phyloP scores from a whole-genome alignment of 768 basidiomycete genomes.

The Ephemerocybe angulata region DNA sequence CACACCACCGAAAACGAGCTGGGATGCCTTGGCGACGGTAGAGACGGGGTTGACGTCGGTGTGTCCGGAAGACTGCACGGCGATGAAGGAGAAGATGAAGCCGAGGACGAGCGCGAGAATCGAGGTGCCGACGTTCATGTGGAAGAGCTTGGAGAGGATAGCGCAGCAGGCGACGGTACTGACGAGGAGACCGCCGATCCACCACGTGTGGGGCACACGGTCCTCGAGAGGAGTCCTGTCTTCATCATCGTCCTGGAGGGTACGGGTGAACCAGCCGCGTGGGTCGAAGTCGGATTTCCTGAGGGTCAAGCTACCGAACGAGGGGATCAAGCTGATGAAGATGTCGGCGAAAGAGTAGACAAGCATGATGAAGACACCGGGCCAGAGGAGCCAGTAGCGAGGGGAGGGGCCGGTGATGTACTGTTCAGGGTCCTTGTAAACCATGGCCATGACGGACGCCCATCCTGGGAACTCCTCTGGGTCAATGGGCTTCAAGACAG shows the following conservation, averaged over 20 bases:
- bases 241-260: conserved; percentile 35
- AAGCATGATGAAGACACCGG: conserved; percentile 60
- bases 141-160: conserved; percentile 51
- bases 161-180: conserved; percentile 48
- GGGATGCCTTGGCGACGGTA: conserved; percentile 58
- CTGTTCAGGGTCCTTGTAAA: conserved; percentile 39
- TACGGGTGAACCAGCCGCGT: conserved; percentile 26
- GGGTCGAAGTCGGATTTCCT: conserved; percentile 22
- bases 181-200: conserved; percentile 46
- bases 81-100: conserved; percentile 67
- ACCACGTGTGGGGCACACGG: conserved; percentile 54
- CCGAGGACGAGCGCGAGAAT: conserved; percentile 55
- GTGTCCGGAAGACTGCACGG: conserved; percentile 54
- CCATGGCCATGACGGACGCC: conserved; percentile 42
- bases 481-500: conserved; percentile 37
- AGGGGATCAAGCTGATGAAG: conserved; percentile 35
- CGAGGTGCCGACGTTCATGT: conserved; percentile 56
- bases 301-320: conserved; percentile 27
- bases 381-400: conserved; percentile 63
- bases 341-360: conserved; percentile 57
- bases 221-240: conserved; percentile 50
- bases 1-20: conserved; percentile 63
- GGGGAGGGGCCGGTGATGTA: conserved; percentile 47
- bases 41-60: conserved; percentile 64
- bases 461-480: conserved; percentile 39